Evolutionary conservation across 2,329 filamentous ascomycete species (phyloP).

Genomic region (Pestalotiopsis sp.): DNA sequence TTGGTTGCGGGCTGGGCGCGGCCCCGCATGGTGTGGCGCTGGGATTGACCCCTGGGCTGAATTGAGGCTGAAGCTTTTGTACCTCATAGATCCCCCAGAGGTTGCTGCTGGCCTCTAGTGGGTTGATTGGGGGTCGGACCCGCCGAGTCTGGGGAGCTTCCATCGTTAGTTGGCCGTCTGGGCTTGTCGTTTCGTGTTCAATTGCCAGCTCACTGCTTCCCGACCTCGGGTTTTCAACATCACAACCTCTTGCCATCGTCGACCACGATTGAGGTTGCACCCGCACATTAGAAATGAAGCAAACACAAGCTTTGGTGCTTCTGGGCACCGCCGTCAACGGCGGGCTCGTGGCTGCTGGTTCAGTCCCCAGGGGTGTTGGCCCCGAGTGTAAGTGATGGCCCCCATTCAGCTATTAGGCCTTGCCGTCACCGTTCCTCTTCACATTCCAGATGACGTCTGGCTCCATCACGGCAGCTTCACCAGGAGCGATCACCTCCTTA

Average conservation of each 20-base stretch:
- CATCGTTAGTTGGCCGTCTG: not conserved
- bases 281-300: conserved; percentile 42
- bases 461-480: conserved; percentile 12
- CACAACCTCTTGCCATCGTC: conserved; percentile 1
- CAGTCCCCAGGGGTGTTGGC: conserved; percentile 80
- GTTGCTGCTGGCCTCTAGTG: not conserved
- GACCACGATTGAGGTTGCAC: conserved; percentile 9
- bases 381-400: conserved; percentile 76
- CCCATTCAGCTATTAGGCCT: not conserved
- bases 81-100: not conserved
- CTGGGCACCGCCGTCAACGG: conserved; percentile 51
- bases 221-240: not conserved
- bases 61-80: not conserved
- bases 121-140: not conserved
- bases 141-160: conserved; percentile 6
- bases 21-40: no score
- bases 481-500: conserved; percentile 12
- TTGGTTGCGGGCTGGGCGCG: no score
- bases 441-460: not conserved
- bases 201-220: conserved; percentile 9
- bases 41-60: not conserved
- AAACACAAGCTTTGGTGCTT: conserved; percentile 52
- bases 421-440: not conserved
- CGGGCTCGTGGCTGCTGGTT: conserved; percentile 62
- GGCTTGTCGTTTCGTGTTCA: conserved; percentile 13